Evolutionary conservation across 176 grass and related monocot genomes (phyloP), one percentile per base, ranked within the genome.

Genomic region (Poa annua): DNA sequence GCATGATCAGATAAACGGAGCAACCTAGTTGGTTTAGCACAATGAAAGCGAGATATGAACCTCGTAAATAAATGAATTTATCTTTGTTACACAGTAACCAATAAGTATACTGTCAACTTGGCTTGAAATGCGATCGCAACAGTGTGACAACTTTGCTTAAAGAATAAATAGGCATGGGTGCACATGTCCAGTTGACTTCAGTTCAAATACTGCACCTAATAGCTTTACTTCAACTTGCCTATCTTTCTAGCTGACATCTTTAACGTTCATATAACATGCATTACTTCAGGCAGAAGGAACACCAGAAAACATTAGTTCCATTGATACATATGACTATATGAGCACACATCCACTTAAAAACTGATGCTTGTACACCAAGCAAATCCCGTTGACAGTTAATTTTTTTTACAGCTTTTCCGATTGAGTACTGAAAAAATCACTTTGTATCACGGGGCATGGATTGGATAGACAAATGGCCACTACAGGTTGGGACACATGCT

Each of bases 201-300:
- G 65, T 80, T 86, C 68, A 83, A 83, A 80, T 68, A 83, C 66
- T 83, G 80, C 84, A 90, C 75, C 84, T 75, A 86, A 75, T 80
- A 62, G 80, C 75, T 84, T 80, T 80, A 83, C 67, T 26, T 66
- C 68, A 80, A 68, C 75, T 83, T 83, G 74, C 67, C 32, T 50
- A 57, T 67, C 80, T 86, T 79, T 73, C 36, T 67, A 83, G 66
- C 48, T 64, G 39, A 68, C 74, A 83, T 83, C 84, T 75, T 83
- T 79, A 79, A 83, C 66, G 66, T 66, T 49, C 39, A 78, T 38
- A 68, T 75, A 80, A 86, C 74, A 74, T 50, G 13, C 75, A 44
- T 83, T 90, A 53, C 75, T 86, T 86, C 75, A 80, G 74, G 75
- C 21, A 75, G 59, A 93, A 89, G 76, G 81, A 77, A 87, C 29